phyloP scores from a whole-genome alignment of 129 eudicot genomes.

The Flaveria ramosissima region DNA sequence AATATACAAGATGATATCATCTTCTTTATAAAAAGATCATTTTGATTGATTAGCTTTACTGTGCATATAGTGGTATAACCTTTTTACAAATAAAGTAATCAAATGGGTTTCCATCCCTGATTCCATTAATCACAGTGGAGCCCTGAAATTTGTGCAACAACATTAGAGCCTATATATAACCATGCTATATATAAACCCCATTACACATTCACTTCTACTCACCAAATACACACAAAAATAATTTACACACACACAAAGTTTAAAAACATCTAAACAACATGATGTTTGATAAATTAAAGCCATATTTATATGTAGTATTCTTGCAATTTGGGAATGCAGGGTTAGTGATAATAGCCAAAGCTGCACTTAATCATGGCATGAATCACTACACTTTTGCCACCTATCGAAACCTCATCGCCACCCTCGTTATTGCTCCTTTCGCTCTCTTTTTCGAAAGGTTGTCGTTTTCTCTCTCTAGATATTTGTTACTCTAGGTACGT shows the following conservation, averaged over 20 bases:
- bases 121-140: conserved; percentile 46
- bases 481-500: not conserved
- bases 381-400: conserved; percentile 74
- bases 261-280: conserved; percentile 21
- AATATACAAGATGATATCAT: conserved; percentile 37
- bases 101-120: conserved; percentile 46
- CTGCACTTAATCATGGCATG: conserved; percentile 81
- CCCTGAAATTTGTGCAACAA: conserved; percentile 33
- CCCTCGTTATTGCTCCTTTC: conserved; percentile 69
- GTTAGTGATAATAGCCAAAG: conserved; percentile 57
- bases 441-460: conserved; percentile 82
- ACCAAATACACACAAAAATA: conserved; percentile 17
- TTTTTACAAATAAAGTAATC: conserved; percentile 39
- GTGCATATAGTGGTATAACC: conserved; percentile 34
- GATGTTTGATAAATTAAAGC: conserved; percentile 42
- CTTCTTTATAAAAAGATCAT: conserved; percentile 30
- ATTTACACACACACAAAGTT: not conserved
- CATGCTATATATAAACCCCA: conserved; percentile 37
- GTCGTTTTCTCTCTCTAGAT: not conserved
- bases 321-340: conserved; percentile 81
- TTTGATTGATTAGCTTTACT: conserved; percentile 40
- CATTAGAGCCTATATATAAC: not conserved
- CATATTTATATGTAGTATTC: conserved; percentile 54
- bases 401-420: conserved; percentile 72
- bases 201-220: conserved; percentile 23